Evolutionary conservation across 2,329 filamentous ascomycete genomes (phyloP).

Genomic region (Colletotrichum endophyticum): DNA sequence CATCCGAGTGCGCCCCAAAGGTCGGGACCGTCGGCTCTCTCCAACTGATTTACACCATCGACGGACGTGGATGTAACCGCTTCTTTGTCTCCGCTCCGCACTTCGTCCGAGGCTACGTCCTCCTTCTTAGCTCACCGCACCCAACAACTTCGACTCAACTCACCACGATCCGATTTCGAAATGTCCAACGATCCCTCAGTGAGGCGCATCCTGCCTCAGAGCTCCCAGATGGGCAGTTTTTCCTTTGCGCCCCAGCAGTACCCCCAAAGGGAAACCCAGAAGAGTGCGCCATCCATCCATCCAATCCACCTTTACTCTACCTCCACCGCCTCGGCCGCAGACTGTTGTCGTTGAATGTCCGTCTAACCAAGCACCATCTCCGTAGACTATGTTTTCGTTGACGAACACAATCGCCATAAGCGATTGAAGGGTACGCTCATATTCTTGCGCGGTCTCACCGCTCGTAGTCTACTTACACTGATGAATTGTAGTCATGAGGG

Average conservation of each 20-base stretch:
- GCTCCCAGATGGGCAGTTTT: slow-evolving; percentile 75
- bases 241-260: slow-evolving; percentile 71
- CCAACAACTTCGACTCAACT: background rate
- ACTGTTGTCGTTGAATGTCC: background rate
- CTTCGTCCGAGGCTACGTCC: slow-evolving; percentile 16
- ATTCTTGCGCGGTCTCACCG: background rate
- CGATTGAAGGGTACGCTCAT: slow-evolving; percentile 79
- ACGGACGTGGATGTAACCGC: slow-evolving; percentile 17
- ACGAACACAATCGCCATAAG: slow-evolving; percentile 98
- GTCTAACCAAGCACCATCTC: background rate
- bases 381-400: slow-evolving; percentile 96
- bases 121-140: slow-evolving; percentile 13
- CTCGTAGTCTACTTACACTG: slow-evolving; percentile 1
- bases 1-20: slow-evolving; percentile 1
- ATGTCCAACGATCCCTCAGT: slow-evolving; percentile 70
- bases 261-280: slow-evolving; percentile 74
- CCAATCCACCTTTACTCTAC: slow-evolving; percentile 33
- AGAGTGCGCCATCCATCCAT: slow-evolving; percentile 64
- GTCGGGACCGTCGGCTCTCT: slow-evolving; percentile 6
- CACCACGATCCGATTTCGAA: slow-evolving; percentile 20
- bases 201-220: slow-evolving; percentile 70
- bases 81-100: slow-evolving; percentile 12
- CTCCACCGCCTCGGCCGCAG: background rate
- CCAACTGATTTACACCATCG: background rate
- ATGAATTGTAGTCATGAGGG: slow-evolving; percentile 79